Base-by-base conservation (phyloP, 345 rosid genomes). In the Iberis pinnata region DNA sequence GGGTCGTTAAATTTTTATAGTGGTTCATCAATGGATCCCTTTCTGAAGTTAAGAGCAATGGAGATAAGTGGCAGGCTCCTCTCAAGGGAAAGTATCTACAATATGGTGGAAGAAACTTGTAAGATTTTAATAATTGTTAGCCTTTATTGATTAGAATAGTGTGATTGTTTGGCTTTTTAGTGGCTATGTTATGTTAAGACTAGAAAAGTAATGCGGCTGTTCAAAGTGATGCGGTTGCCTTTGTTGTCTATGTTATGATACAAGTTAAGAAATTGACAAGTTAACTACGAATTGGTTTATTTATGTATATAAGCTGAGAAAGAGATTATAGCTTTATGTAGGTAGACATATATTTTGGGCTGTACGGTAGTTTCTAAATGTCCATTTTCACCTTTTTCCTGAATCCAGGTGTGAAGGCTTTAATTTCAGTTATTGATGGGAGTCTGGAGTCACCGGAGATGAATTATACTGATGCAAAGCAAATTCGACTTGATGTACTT, bases 41-140 rank as follows among this genome's bases (percentile, higher is more conserved):
- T 79, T 49, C 56, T 82, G 72, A 77, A 85, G 73, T 74, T 87
- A 36, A 82, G 96, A 73, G 98, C 92, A 60, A 74, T 84, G 74
- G 74, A 77, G 81, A 81, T 84, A 50, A 76, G 74, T 69, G 96
- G 92, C 63, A 80, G 95, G 70, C 82, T 90, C 50, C 81, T 90
- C 47, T 76, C 81, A 12, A 81, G 64, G 65, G 95, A 80, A 17
- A 74, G 63, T 44, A 60, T 76, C 29, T 73, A 72, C 26, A 26
- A 31, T 33, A 66, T 65, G 54, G 52, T 77, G 61, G 89, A 87
- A 4, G 84, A 84, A 73, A 61, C 76, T 62, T 47, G 96, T 90
- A 76, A 77, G 87, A 36, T 45, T 44, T 53, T 16, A 4, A 11
- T 29, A 9, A 5, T 35, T 14, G 9, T 18, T 4, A 7, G 12